phyloP scores from a whole-genome alignment of 192 early-diverging fungal species.

The Gaertneriomyces semiglobifer region DNA sequence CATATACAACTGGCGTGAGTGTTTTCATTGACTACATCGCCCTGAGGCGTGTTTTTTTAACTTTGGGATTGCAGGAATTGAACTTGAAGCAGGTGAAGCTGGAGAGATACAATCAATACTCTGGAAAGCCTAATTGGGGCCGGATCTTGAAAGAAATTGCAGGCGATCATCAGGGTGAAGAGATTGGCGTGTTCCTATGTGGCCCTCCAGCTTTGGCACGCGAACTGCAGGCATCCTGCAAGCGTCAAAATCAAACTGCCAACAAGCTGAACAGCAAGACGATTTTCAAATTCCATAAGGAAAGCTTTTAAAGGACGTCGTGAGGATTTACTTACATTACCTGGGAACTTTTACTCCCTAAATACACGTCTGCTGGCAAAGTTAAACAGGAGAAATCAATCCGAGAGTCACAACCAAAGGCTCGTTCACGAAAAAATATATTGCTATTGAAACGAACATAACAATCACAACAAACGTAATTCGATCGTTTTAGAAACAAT shows the following conservation, averaged over 20 bases:
- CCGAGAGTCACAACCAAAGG: too few species aligned
- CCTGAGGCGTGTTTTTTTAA: background rate
- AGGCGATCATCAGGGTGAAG: constrained; percentile 23
- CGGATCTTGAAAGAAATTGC: constrained; percentile 40
- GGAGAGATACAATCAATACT: constrained; percentile 32
- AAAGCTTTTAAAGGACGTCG: constrained; percentile 31
- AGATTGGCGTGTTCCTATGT: constrained; percentile 41
- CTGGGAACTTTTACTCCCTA: too few species aligned
- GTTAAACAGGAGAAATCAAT: too few species aligned
- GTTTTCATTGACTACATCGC: constrained; percentile 22
- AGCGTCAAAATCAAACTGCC: constrained; percentile 10
- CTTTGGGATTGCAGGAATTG: constrained; percentile 25
- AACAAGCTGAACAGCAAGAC: constrained; percentile 13
- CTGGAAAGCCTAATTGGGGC: constrained; percentile 38
- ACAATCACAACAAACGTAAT: too few species aligned
- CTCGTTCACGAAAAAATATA: too few species aligned
- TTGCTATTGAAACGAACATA: too few species aligned
- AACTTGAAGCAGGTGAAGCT: constrained; percentile 58
- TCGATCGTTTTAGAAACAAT: too few species aligned
- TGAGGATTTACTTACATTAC: constrained; percentile 29
- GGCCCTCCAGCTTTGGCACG: constrained; percentile 40
- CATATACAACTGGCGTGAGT: constrained; percentile 45
- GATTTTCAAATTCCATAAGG: constrained; percentile 40
- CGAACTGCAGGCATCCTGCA: constrained; percentile 46
- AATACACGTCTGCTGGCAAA: too few species aligned